Evolutionary conservation across 805 yeast species (phyloP).

Genomic region (Metschnikowia kofuensis): DNA sequence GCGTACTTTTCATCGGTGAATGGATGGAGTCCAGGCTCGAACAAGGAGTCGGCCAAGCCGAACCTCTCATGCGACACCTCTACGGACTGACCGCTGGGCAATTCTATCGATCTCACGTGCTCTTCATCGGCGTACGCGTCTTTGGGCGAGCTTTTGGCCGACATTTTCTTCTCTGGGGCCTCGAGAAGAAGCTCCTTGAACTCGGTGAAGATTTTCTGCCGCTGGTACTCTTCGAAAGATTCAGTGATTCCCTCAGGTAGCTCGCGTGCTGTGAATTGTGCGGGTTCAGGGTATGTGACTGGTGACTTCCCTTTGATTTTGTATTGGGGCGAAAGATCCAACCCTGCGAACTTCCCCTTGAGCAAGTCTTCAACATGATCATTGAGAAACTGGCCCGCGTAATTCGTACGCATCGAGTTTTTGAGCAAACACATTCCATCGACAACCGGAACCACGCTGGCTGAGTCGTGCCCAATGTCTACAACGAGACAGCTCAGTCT

Average conservation of each 20-base stretch:
- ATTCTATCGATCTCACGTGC: slow-evolving; percentile 55
- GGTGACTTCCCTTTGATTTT: slow-evolving; percentile 46
- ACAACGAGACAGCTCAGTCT: slow-evolving; percentile 84
- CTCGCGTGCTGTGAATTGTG: slow-evolving; percentile 20
- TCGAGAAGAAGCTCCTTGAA: slow-evolving; percentile 71
- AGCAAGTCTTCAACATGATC: slow-evolving; percentile 49
- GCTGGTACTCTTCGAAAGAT: slow-evolving; percentile 56
- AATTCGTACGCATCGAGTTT: slow-evolving; percentile 66
- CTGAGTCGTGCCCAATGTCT: slow-evolving; percentile 77
- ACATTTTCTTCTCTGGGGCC: slow-evolving; percentile 43
- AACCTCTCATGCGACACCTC: slow-evolving; percentile 60
- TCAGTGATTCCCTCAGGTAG: slow-evolving; percentile 36
- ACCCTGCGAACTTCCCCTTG: slow-evolving; percentile 23
- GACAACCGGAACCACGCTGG: slow-evolving; percentile 75
- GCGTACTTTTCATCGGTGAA: slow-evolving; percentile 22
- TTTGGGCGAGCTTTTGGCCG: slow-evolving; percentile 18
- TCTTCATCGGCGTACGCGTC: slow-evolving; percentile 28
- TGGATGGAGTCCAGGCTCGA: slow-evolving; percentile 53
- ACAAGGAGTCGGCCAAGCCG: slow-evolving; percentile 68
- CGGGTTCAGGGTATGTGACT: slow-evolving; percentile 30
- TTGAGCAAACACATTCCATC: slow-evolving; percentile 76
- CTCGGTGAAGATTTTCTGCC: slow-evolving; percentile 57
- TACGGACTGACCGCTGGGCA: slow-evolving; percentile 71
- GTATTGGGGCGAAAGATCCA: slow-evolving; percentile 39
- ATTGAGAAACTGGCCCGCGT: slow-evolving; percentile 68